These are phyloP conservation scores for Monosporozyma servazzii DNA, from an alignment of 805 yeast species.

Conservation along the genomic window DNA sequence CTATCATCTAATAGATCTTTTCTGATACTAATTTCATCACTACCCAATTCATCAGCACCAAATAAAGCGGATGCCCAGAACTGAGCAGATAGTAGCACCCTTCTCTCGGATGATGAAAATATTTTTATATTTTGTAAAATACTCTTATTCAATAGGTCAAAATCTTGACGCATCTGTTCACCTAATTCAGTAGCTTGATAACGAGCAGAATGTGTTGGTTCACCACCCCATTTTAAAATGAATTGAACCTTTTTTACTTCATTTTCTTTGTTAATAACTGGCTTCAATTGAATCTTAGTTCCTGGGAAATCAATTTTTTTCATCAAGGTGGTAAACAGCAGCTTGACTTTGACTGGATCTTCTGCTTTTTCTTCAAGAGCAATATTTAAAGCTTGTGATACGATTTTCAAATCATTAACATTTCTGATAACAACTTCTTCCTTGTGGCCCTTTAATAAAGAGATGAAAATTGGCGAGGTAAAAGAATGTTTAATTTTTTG, in stretches of 20 bases:
- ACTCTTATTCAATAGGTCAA: conserved; percentile 73
- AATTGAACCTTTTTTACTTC: conserved; percentile 92
- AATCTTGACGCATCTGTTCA: conserved; percentile 88
- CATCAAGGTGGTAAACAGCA: conserved; percentile 73
- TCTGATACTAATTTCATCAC: conserved; percentile 69
- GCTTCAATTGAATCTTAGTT: conserved; percentile 91
- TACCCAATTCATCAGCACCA: conserved; percentile 64
- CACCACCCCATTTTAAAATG: conserved; percentile 98
- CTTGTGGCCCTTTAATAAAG: conserved; percentile 83
- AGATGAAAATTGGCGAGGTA: conserved; percentile 75
- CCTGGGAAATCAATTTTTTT: conserved; percentile 90
- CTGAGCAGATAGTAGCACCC: conserved; percentile 89
- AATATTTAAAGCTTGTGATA: conserved; percentile 69
- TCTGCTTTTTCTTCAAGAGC: conserved; percentile 77
- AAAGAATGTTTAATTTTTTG: conserved; percentile 95
- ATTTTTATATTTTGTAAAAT: conserved; percentile 80
- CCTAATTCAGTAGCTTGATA: conserved; percentile 94
- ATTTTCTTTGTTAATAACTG: conserved; percentile 57
- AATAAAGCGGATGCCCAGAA: conserved; percentile 71
- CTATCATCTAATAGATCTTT: conserved; percentile 92
- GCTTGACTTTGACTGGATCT: conserved; percentile 66
- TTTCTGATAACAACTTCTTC: conserved; percentile 94
- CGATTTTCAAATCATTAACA: conserved; percentile 75
- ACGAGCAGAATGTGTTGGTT: conserved; percentile 94
- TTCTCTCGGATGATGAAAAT: conserved; percentile 85